phyloP scores from a whole-genome alignment of 140 eudicot species.

The Erigeron philadelphicus region DNA sequence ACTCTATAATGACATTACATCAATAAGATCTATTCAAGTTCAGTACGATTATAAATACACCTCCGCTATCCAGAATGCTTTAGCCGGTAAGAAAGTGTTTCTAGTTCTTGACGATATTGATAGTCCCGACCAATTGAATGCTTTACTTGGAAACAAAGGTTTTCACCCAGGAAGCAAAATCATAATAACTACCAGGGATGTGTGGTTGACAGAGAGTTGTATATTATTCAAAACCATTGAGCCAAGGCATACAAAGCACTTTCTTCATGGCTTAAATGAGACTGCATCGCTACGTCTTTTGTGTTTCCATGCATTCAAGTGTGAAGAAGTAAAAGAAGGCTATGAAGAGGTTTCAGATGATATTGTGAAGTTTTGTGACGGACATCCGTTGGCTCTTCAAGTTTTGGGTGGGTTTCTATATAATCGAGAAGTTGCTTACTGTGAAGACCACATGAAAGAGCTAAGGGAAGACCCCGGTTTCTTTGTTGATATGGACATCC shows the following conservation, averaged over 20 bases:
- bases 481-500: too few species aligned
- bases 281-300: constrained; percentile 1
- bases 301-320: neutral
- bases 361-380: neutral
- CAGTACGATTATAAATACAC: neutral
- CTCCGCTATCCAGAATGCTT: neutral
- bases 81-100: neutral
- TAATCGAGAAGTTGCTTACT: neutral
- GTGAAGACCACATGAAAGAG: neutral
- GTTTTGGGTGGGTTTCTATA: neutral
- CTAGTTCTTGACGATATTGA: neutral
- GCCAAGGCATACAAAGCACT: neutral
- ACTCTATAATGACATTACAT: neutral
- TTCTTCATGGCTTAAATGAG: neutral
- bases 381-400: neutral
- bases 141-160: neutral
- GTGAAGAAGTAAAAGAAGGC: neutral
- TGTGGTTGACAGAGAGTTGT: neutral
- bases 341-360: neutral
- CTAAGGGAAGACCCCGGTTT: neutral
- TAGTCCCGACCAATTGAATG: neutral
- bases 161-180: constrained; percentile 1
- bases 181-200: constrained; percentile 9
- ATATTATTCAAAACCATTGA: neutral
- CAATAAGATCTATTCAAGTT: neutral